These are phyloP conservation scores for Ceriops zippeliana DNA, from an alignment of 345 rosid genomes.

Conservation along the genomic window DNA sequence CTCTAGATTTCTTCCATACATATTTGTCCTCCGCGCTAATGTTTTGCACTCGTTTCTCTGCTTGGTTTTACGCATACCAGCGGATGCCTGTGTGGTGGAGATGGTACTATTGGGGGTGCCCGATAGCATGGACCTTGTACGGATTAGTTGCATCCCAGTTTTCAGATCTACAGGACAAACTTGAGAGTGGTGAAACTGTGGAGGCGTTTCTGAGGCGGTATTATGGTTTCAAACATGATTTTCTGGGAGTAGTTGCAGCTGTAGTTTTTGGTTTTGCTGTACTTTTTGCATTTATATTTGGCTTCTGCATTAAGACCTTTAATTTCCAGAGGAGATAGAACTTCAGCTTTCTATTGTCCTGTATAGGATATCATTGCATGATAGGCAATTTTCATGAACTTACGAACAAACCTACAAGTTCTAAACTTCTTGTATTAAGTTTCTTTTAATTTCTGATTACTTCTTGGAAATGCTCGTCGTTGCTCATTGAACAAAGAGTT, in stretches of 20 bases:
- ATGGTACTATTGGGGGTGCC: constrained; percentile 23
- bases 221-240: constrained; percentile 15
- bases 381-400: too few species aligned
- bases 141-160: constrained; percentile 14
- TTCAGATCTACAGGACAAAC: not conserved
- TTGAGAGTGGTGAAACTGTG: constrained; percentile 8
- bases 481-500: too few species aligned
- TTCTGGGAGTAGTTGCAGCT: constrained; percentile 10
- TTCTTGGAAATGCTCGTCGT: too few species aligned
- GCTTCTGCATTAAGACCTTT: constrained; percentile 1
- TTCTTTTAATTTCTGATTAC: too few species aligned
- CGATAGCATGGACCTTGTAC: constrained; percentile 19
- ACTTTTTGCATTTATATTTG: constrained; percentile 16
- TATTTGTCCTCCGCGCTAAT: not conserved
- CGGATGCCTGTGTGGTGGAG: constrained; percentile 20
- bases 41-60: not conserved
- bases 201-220: constrained; percentile 6
- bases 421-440: too few species aligned
- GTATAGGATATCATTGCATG: too few species aligned
- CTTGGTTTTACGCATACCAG: not conserved
- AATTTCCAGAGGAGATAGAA: constrained; percentile 19
- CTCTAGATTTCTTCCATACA: not conserved
- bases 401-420: too few species aligned
- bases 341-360: not conserved
- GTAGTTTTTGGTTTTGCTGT: constrained; percentile 8